Base-by-base conservation (phyloP, 495 filamentous ascomycete species). In the Amphirosellinia nigrospora region DNA sequence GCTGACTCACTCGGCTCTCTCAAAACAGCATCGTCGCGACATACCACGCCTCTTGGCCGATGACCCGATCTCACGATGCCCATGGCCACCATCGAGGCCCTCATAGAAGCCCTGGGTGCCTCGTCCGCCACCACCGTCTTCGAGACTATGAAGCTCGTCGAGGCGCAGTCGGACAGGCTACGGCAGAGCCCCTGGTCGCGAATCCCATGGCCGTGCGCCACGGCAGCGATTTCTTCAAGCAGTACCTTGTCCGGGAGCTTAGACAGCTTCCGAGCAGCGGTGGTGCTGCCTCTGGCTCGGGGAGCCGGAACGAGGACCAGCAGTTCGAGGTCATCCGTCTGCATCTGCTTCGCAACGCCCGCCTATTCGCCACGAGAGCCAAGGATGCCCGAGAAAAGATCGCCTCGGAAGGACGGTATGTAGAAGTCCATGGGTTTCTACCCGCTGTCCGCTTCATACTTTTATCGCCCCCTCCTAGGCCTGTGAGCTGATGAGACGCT, bases 221-320 rank as follows among this genome's bases (percentile, higher is more conserved):
- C 60, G 96, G 96, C 73, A 97, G 95, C 73, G 94, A 98, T 79
- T 87, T 98, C 68, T 98, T 98, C 84, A 94, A 96, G 79, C 90
- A 94, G 75, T 99, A 95, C 81, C 88, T 99, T 56, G 91, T 97
- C 68, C 74, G 78, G 68, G 83, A 82, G 78, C 83, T 86, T 77
- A 84, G 82, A 78, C 79, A 82, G 83, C 81, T 75, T 53, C 71
- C 74, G 60, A 84, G 85, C 7, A 85, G 81, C 66, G 78, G 75
- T 46, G 67, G 56, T 70, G 46, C 67, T 53, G 67, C 32, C 23
- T 69, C 65, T 46, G 53, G 41, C 30, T 21, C 68, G 48, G 60
- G 45, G 15, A 63, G 59, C 39, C 43, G 46, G 16, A 63, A 28
- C 15, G 45, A 63, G 38, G 79, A 86, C 69, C 79, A 86, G 52